Conservation (phyloP, 2,329 filamentous ascomycete genomes). For the Aspergillus thermomutatus region DNA sequence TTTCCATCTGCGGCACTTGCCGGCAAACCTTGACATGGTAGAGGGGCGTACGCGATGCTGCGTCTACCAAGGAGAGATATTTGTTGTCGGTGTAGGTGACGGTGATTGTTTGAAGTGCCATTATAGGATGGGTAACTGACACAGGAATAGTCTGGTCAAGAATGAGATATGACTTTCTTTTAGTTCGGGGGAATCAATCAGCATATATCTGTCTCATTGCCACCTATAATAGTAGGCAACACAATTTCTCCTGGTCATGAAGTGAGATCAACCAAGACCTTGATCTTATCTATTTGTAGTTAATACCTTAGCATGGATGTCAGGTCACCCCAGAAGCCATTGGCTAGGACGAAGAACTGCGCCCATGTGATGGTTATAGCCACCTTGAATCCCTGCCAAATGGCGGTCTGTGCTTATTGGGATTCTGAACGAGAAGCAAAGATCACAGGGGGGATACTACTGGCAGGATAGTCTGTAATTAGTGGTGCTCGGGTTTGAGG, state of each 20-base stretch:
- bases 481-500: too few relatives aligned
- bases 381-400: not conserved
- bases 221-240: not conserved
- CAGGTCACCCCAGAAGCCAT: not conserved
- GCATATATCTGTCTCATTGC: not conserved
- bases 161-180: not conserved
- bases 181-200: not conserved
- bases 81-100: not conserved
- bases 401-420: not conserved
- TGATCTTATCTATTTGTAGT: not conserved
- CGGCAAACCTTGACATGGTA: slow-evolving; percentile 3
- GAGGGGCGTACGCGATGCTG: not conserved
- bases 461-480: too few relatives aligned
- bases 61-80: not conserved
- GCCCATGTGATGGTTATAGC: not conserved
- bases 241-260: not conserved
- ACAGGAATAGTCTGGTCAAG: not conserved
- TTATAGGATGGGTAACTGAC: not conserved
- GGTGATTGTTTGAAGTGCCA: not conserved
- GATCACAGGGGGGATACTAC: too few relatives aligned
- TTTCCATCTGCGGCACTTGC: slow-evolving; percentile 4
- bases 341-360: not conserved
- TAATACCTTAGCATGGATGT: not conserved
- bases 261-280: not conserved
- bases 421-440: too few relatives aligned